Evolutionary conservation across 352 stramenopile genomes (phyloP).

Genomic region (Globisporangium lucens): DNA sequence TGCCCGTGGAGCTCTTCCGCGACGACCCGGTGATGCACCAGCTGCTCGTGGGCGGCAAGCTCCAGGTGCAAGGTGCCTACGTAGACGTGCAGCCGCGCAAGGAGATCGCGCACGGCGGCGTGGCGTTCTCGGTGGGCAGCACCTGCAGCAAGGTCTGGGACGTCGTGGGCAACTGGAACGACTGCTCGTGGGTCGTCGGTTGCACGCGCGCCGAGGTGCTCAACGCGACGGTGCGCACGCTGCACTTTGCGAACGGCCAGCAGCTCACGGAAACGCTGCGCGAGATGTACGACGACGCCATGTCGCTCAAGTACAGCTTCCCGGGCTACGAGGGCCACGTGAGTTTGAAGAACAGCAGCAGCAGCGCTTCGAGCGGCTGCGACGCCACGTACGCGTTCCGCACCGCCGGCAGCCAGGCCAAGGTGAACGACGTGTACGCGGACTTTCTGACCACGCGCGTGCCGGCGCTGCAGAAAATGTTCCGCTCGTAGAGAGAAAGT

Average conservation of each 20-base stretch:
- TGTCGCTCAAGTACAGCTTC: constrained; percentile 9
- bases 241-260: constrained; percentile 9
- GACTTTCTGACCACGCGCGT: constrained; percentile 14
- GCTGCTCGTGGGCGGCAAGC: constrained; percentile 13
- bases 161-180: constrained; percentile 14
- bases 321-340: constrained; percentile 9
- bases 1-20: constrained; percentile 13
- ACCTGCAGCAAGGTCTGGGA: constrained; percentile 9
- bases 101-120: constrained; percentile 10
- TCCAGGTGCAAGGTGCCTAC: constrained; percentile 14
- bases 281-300: constrained; percentile 10
- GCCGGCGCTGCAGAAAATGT: constrained; percentile 12
- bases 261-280: constrained; percentile 6
- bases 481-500: constrained; percentile 1
- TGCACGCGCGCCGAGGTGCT: constrained; percentile 10
- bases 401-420: constrained; percentile 1
- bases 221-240: constrained; percentile 11
- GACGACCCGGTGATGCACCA: constrained; percentile 14
- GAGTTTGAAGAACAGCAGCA: neutral
- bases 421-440: constrained; percentile 12
- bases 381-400: constrained; percentile 13
- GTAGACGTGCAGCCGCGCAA: constrained; percentile 11
- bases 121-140: constrained; percentile 9
- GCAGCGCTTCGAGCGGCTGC: constrained; percentile 2
- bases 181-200: constrained; percentile 17